Evolutionary conservation across 2,329 filamentous ascomycete genomes (phyloP).

Genomic region (Aspergillus sp.): DNA sequence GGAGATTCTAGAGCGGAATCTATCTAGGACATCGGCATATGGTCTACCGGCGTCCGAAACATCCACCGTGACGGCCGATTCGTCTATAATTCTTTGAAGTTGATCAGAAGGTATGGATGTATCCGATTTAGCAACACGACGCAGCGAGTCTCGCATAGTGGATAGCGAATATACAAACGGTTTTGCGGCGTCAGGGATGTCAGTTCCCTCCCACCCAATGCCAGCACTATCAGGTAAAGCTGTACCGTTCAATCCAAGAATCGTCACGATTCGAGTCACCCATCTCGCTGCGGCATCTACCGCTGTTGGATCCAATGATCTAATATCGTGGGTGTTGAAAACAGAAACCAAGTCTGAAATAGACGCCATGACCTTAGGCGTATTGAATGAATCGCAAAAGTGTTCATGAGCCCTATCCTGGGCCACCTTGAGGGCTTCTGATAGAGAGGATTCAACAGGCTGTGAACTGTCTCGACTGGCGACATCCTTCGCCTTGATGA

Average conservation of each 20-base stretch:
- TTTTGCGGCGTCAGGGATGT: not conserved
- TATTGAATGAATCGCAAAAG: not conserved
- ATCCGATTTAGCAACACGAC: not conserved
- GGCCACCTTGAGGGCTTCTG: not conserved
- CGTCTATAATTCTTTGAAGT: not conserved
- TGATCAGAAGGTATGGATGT: not conserved
- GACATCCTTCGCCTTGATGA: not conserved
- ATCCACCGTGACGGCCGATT: not conserved
- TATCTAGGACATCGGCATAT: not conserved
- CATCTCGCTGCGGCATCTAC: not conserved
- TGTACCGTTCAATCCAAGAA: not conserved
- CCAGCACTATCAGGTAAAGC: too few species aligned
- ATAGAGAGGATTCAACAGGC: not conserved
- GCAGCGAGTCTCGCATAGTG: not conserved
- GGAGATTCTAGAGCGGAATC: not conserved
- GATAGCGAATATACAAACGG: not conserved
- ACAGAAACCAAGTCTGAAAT: not conserved
- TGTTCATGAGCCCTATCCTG: not conserved
- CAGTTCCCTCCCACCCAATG: not conserved
- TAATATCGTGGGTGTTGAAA: fast-evolving
- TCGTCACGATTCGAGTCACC: not conserved
- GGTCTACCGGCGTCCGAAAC: not conserved
- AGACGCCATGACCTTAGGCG: not conserved
- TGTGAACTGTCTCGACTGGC: too few species aligned
- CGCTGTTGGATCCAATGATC: not conserved